These are phyloP conservation scores for Lenzites betulinus DNA, from an alignment of 768 basidiomycete genomes.

Conservation along the genomic window DNA sequence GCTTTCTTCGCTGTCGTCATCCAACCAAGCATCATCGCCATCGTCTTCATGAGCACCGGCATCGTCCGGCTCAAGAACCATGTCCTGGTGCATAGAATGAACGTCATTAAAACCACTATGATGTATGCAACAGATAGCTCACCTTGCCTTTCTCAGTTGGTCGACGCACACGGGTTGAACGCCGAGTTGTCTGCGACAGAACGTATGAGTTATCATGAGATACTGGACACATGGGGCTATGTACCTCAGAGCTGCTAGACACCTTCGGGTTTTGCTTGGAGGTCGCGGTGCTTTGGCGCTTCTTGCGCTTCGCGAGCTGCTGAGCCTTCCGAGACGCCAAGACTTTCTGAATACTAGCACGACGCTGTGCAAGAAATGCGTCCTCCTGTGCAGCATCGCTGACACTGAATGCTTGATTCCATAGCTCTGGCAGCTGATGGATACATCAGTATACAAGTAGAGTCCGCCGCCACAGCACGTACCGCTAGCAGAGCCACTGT, in stretches of 20 bases:
- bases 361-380: too few species aligned
- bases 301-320: background rate
- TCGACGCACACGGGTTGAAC: background rate
- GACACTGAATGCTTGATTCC: background rate
- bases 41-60: background rate
- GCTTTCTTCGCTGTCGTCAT: background rate
- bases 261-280: background rate
- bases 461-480: constrained; percentile 8
- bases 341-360: too few species aligned
- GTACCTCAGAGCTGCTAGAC: background rate
- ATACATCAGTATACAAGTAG: background rate
- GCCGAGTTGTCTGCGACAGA: too few species aligned
- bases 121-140: background rate
- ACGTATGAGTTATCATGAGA: too few species aligned
- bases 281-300: background rate
- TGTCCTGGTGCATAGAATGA: background rate
- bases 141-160: constrained; percentile 1
- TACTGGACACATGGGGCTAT: background rate
- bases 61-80: constrained; percentile 7
- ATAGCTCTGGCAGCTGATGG: background rate
- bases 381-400: too few species aligned
- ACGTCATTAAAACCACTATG: background rate
- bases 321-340: background rate
- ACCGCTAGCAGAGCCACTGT: constrained; percentile 34
- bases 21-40: background rate